A percentile compares a stretch with the other conserved stretches of the same genome.
These are phyloP conservation scores for Aureobasidium zeae DNA, from an alignment of 2,329 filamentous ascomycete species.

Conservation along the genomic window DNA sequence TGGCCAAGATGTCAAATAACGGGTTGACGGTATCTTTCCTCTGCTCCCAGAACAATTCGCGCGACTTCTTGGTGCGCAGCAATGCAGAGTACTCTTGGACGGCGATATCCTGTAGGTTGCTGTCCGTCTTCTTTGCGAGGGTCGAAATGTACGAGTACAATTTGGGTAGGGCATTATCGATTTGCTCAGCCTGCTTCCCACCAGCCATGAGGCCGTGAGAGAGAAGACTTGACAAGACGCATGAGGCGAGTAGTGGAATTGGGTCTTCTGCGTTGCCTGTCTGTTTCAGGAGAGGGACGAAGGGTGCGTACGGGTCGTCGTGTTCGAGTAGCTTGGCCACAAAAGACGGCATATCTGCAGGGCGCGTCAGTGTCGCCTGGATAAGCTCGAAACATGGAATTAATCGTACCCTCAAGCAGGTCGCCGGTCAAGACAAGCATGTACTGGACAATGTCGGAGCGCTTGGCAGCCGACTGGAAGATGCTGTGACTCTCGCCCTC, in stretches of 20 bases:
- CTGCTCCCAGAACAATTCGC: constrained; percentile 85
- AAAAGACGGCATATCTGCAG: constrained; percentile 66
- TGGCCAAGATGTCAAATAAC: constrained; percentile 67
- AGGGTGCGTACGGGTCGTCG: constrained; percentile 62
- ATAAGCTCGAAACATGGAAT: neutral
- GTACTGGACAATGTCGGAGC: constrained; percentile 88
- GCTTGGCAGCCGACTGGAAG: constrained; percentile 74
- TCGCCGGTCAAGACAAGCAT: constrained; percentile 84
- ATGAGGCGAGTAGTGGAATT: constrained; percentile 81
- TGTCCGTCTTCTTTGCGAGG: constrained; percentile 75
- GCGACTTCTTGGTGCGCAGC: constrained; percentile 62
- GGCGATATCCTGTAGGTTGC: constrained; percentile 87
- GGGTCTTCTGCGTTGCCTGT: constrained; percentile 76
- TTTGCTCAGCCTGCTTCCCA: constrained; percentile 50
- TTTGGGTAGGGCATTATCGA: constrained; percentile 67
- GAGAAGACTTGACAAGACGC: constrained; percentile 73
- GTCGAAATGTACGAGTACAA: constrained; percentile 79
- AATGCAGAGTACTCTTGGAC: constrained; percentile 85
- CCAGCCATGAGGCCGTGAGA: constrained; percentile 53
- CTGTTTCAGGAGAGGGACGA: constrained; percentile 74
- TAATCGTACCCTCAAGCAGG: constrained; percentile 63
- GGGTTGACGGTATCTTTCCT: constrained; percentile 75
- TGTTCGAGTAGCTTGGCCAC: constrained; percentile 67
- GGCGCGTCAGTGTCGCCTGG: constrained; percentile 20
- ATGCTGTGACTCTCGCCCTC: constrained; percentile 58